phyloP scores from a whole-genome alignment of 257 asterid species.

The Gentiana straminea region DNA sequence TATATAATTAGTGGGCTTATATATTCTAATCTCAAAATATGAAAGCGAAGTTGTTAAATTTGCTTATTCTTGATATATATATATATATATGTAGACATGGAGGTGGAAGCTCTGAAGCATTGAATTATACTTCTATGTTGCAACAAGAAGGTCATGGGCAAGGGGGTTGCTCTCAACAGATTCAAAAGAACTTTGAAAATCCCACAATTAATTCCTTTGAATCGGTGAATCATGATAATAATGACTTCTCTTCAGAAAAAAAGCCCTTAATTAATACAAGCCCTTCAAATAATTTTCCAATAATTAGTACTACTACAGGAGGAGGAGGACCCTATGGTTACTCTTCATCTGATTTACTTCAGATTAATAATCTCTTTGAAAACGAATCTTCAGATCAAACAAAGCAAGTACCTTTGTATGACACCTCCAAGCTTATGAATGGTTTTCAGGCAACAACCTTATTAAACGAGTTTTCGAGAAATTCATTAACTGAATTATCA shows the following conservation, averaged over 20 bases:
- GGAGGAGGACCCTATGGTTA: constrained; percentile 26
- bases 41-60: constrained; percentile 8
- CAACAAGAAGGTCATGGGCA: constrained; percentile 23
- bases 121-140: constrained; percentile 30
- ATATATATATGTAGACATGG: constrained; percentile 24
- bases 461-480: constrained; percentile 8
- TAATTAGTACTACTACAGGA: constrained; percentile 8
- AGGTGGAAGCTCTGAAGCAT: constrained; percentile 31
- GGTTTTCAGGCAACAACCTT: constrained; percentile 21
- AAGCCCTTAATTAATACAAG: constrained; percentile 13
- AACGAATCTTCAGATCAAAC: constrained; percentile 17
- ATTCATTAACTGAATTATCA: constrained; percentile 13
- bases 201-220: constrained; percentile 14
- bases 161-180: constrained; percentile 9
- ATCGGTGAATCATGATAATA: constrained; percentile 6
- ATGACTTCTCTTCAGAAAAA: not conserved
- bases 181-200: constrained; percentile 16
- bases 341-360: constrained; percentile 34
- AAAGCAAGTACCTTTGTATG: constrained; percentile 11
- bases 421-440: constrained; percentile 10
- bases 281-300: constrained; percentile 7
- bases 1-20: too few relatives aligned
- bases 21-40: too few relatives aligned
- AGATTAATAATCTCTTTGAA: constrained; percentile 25
- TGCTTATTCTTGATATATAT: constrained; percentile 34